Percentiles rank a stretch among this genome's conserved stretches.
Evolutionary conservation across 805 yeast genomes (phyloP).

Genomic region (Candida krabiensis): DNA sequence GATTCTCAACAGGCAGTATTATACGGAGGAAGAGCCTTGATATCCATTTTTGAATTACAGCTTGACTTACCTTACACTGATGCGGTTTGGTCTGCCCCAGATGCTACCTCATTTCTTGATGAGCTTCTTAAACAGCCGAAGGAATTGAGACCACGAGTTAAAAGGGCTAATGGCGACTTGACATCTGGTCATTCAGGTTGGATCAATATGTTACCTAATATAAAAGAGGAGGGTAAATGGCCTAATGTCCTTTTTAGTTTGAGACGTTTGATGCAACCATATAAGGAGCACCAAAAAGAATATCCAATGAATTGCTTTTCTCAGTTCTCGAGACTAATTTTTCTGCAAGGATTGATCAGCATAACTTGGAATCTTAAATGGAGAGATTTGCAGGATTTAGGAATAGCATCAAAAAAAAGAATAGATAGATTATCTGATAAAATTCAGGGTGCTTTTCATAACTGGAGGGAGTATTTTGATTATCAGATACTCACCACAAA

Average conservation of each 20-base stretch:
- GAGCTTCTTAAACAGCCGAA: conserved; percentile 31
- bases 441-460: conserved; percentile 32
- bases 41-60: conserved; percentile 44
- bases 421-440: conserved; percentile 30
- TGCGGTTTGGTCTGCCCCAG: conserved; percentile 41
- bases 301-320: conserved; percentile 36
- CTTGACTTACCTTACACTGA: conserved; percentile 47
- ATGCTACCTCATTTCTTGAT: conserved; percentile 21
- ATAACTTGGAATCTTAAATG: conserved; percentile 14
- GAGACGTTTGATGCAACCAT: conserved; percentile 34
- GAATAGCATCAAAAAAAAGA: conserved; percentile 34
- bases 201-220: conserved; percentile 23
- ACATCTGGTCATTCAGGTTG: conserved; percentile 3
- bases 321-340: conserved; percentile 36
- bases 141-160: conserved; percentile 9
- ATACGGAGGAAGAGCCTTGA: conserved; percentile 30
- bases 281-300: conserved; percentile 30
- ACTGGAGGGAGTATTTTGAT: conserved; percentile 40
- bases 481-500: conserved; percentile 26
- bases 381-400: conserved; percentile 31
- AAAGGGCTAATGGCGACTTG: conserved; percentile 13
- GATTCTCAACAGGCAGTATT: conserved; percentile 42
- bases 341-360: conserved; percentile 35
- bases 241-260: conserved; percentile 38
- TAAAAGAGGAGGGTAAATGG: conserved; percentile 35